Base-by-base conservation (phyloP, 2,329 filamentous ascomycete species). In the Monosporascus sp. region DNA sequence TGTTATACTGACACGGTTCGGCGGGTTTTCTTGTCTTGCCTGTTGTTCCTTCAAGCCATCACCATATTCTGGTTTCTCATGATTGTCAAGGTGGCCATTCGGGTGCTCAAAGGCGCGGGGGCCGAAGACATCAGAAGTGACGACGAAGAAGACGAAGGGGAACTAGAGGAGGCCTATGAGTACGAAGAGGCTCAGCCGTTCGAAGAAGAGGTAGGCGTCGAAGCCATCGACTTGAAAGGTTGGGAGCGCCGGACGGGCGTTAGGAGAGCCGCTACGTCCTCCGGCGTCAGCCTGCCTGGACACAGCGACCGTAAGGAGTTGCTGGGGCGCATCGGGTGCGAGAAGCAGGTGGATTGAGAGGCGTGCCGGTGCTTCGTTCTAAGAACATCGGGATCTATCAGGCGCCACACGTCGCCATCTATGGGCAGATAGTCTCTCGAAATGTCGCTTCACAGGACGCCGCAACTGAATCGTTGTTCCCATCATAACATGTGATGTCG, bases 51-150 rank as follows among this genome's bases (percentile, higher is more conserved):
- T 22, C 91, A 97, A 71, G 76, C 79, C 22, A 81, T 99, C 51
- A 91, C 89, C 34, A 75, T 96, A 37, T 79, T 89, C 57, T 97
- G 94, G 94, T 96, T 97, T 66, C 80, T 78, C 57, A 88, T 96
- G 85, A 96, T 97, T 61, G 72, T 92, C 40, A 84, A 85, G 53
- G 89, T 99, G 2, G 91, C 91, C 22, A 79, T 88, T 57, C 86
- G 87, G 56, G 91, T 97, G 6, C 68, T 97, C 37, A 82, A 80
- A 49, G 92, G 93, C 34, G 82, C 80, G 38, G 78, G 83, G 34
- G 91, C 93, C 5, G 91, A 97, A 59, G 94, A 99, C 66, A 82
- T 84, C 19, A 85, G 94, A 52, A 96, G 90, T 58, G 93, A 97
- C 62, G 90, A 91, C 59, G 91, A 96, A 71, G 87, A 76, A 14